Conservation (phyloP, 2,329 filamentous ascomycete species). For the Colletotrichum sp. region DNA sequence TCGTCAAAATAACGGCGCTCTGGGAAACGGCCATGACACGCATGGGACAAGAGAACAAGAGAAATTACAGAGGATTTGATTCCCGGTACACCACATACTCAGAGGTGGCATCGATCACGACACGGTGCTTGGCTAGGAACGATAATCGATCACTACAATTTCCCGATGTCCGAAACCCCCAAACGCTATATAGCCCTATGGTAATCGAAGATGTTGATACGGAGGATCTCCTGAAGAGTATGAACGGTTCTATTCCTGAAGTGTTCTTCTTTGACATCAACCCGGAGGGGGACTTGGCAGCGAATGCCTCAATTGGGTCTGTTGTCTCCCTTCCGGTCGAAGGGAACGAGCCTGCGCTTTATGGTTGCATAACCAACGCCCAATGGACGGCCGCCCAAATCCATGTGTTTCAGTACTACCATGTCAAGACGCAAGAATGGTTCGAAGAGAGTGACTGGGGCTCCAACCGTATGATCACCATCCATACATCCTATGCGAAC, state of each 20-base stretch:
- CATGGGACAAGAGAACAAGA: background rate
- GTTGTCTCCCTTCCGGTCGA: background rate
- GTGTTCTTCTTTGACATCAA: background rate
- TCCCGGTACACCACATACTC: background rate
- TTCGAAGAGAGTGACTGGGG: background rate
- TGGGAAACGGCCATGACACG: background rate
- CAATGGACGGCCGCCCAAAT: background rate
- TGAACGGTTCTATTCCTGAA: background rate
- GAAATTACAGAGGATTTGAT: background rate
- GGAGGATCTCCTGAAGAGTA: background rate
- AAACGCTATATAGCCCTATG: background rate
- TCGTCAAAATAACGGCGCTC: background rate
- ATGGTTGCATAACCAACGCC: background rate
- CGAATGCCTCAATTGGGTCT: background rate
- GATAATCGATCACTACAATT: background rate
- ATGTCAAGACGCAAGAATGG: background rate
- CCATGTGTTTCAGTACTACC: background rate
- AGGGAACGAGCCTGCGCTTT: background rate
- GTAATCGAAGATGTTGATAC: background rate
- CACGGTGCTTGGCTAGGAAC: background rate
- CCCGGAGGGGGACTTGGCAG: background rate
- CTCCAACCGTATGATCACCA: background rate
- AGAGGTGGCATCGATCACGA: background rate
- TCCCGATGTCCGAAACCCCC: background rate
- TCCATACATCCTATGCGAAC: background rate